phyloP scores from a whole-genome alignment of 306 rosid species.

The Cucurbita pepo region DNA sequence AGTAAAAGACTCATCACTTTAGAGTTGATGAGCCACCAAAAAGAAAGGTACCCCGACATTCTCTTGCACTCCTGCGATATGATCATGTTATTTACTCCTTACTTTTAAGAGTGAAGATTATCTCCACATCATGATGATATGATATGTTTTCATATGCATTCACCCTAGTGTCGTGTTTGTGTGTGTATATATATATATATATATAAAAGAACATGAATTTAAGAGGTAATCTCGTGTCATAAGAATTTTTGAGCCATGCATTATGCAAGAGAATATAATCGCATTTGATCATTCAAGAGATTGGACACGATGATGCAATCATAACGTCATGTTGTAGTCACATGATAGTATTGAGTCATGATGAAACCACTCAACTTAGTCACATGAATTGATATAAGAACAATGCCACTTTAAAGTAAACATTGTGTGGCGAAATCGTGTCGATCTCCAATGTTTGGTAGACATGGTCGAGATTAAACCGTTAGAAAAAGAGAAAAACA shows the following conservation, averaged over 20 bases:
- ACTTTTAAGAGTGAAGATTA: too few relatives aligned
- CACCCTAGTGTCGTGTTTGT: too few relatives aligned
- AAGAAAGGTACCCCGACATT: too few relatives aligned
- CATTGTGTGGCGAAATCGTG: background rate
- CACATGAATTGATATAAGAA: too few relatives aligned
- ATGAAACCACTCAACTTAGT: too few relatives aligned
- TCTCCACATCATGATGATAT: too few relatives aligned
- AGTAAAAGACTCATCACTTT: too few relatives aligned
- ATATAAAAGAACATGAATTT: background rate
- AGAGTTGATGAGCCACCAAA: too few relatives aligned
- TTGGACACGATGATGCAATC: background rate
- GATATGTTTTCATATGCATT: too few relatives aligned
- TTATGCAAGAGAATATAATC: background rate
- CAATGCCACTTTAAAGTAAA: background rate
- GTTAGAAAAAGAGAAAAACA: background rate
- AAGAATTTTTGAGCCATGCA: background rate
- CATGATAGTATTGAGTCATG: background rate
- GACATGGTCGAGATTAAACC: background rate
- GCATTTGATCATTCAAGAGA: background rate
- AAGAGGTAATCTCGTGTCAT: background rate
- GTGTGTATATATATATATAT: too few relatives aligned
- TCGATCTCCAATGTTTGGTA: background rate
- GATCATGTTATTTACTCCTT: too few relatives aligned
- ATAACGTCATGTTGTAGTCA: background rate
- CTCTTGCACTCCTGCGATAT: too few relatives aligned